Conservation (phyloP, 176 grass and related monocot genomes). For the Lolium perenne region DNA sequence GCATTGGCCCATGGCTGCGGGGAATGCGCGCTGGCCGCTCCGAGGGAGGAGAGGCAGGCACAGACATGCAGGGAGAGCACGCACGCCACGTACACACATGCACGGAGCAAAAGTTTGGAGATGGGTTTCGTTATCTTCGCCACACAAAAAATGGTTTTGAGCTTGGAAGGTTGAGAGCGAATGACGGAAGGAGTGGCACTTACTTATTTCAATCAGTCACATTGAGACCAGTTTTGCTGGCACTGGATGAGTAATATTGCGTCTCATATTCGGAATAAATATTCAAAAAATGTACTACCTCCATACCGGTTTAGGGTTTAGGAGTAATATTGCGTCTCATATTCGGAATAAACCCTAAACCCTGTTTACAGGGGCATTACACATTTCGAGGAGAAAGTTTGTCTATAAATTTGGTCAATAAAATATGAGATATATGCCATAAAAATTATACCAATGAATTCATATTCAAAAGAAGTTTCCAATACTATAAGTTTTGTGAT, state of each 20-base stretch:
- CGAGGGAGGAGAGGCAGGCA: constrained; percentile 41
- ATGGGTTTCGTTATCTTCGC: constrained; percentile 9
- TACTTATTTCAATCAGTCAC: neutral
- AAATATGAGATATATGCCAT: too few relatives aligned
- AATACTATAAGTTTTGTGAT: too few relatives aligned
- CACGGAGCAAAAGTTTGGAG: constrained; percentile 15
- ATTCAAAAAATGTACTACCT: too few relatives aligned
- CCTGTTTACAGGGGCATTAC: too few relatives aligned
- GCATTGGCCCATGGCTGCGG: constrained; percentile 66
- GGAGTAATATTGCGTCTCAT: too few relatives aligned
- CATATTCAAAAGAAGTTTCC: too few relatives aligned
- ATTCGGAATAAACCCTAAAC: too few relatives aligned
- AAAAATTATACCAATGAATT: too few relatives aligned
- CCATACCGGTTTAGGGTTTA: too few relatives aligned
- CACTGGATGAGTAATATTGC: neutral
- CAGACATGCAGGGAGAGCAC: constrained; percentile 32
- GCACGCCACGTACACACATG: constrained; percentile 8
- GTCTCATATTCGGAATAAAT: neutral
- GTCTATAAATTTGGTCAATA: too few relatives aligned
- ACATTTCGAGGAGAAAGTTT: too few relatives aligned
- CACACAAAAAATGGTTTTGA: neutral
- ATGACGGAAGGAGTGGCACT: constrained; percentile 29
- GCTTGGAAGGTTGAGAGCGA: constrained; percentile 30
- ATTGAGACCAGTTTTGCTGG: neutral
- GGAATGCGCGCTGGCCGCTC: constrained; percentile 46